These are phyloP conservation scores for Prillingera fragicola DNA, from an alignment of 1,284 basidiomycete genomes.

Conservation along the genomic window DNA sequence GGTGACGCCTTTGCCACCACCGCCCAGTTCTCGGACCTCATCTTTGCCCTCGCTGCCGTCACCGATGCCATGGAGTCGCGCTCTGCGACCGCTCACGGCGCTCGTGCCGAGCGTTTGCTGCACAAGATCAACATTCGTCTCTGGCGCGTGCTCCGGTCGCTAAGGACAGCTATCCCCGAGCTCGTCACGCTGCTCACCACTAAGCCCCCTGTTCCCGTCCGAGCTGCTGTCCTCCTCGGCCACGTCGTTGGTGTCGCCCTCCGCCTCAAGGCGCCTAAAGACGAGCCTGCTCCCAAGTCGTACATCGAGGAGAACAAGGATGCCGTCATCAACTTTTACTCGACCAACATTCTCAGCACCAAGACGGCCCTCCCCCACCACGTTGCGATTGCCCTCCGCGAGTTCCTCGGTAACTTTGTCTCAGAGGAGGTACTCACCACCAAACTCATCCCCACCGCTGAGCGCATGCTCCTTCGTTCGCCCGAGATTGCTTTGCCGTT, in stretches of 20 bases:
- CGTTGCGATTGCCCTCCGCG: slow-evolving; percentile 26
- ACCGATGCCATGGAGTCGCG: slow-evolving; percentile 34
- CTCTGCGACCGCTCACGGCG: neutral
- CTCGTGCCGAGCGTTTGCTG: slow-evolving; percentile 20
- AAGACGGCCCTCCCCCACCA: slow-evolving; percentile 34
- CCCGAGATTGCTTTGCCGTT: slow-evolving; percentile 43
- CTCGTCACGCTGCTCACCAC: slow-evolving; percentile 32
- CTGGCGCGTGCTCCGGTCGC: slow-evolving; percentile 35
- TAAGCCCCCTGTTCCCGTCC: slow-evolving; percentile 23
- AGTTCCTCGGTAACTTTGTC: slow-evolving; percentile 34
- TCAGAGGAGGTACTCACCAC: slow-evolving; percentile 25
- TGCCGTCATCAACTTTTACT: slow-evolving; percentile 33
- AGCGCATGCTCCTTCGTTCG: slow-evolving; percentile 44
- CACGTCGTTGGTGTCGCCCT: slow-evolving; percentile 39
- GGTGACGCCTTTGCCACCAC: slow-evolving; percentile 22
- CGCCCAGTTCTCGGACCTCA: slow-evolving; percentile 31
- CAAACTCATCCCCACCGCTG: slow-evolving; percentile 40
- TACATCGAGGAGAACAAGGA: slow-evolving; percentile 35
- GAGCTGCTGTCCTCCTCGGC: slow-evolving; percentile 33
- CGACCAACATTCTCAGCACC: slow-evolving; percentile 36
- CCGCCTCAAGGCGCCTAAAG: slow-evolving; percentile 27
- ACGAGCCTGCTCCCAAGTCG: slow-evolving; percentile 14
- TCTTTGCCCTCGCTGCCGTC: slow-evolving; percentile 33
- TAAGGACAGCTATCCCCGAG: slow-evolving; percentile 26
- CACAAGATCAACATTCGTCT: slow-evolving; percentile 34